Evolutionary conservation across 352 stramenopile genomes (phyloP).

Genomic region (Pythium angustatum): DNA sequence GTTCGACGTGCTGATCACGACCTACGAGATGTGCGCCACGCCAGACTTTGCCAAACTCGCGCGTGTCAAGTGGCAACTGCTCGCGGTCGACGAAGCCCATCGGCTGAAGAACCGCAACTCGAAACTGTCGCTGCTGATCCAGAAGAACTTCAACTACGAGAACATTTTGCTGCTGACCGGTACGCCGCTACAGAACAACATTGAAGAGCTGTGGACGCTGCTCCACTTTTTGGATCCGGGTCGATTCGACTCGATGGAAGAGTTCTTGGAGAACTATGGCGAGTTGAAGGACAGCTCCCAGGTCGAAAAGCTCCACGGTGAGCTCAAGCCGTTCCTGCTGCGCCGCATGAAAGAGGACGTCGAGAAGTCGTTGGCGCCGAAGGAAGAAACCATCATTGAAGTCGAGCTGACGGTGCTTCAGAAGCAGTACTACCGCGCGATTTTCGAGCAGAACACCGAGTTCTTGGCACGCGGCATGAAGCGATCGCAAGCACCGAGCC

Average conservation of each 20-base stretch:
- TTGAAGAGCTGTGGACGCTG: constrained; percentile 96
- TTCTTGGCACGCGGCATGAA: constrained; percentile 82
- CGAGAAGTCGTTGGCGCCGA: constrained; percentile 85
- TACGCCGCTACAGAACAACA: constrained; percentile 90
- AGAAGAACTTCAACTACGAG: constrained; percentile 76
- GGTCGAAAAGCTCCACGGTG: constrained; percentile 82
- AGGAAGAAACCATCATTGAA: constrained; percentile 91
- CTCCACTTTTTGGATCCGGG: constrained; percentile 97
- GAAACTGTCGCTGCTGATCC: constrained; percentile 90
- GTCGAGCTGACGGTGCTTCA: constrained; percentile 90
- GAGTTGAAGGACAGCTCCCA: constrained; percentile 91
- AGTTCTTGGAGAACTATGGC: constrained; percentile 94
- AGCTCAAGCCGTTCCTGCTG: constrained; percentile 85
- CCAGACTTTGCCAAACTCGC: constrained; percentile 94
- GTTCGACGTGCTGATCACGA: constrained; percentile 99
- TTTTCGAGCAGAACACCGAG: constrained; percentile 93
- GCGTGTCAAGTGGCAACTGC: constrained; percentile 92
- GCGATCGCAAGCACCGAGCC: constrained; percentile 69
- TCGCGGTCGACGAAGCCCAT: constrained; percentile 99
- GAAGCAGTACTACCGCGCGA: constrained; percentile 91
- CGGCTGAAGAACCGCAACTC: constrained; percentile 98
- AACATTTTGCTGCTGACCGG: constrained; percentile 90
- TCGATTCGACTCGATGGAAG: constrained; percentile 92
- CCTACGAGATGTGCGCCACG: constrained; percentile 97
- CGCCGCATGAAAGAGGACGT: constrained; percentile 91